These are phyloP conservation scores for Kodamaea kaohsiungensis DNA, from an alignment of 805 yeast genomes.

Conservation along the genomic window DNA sequence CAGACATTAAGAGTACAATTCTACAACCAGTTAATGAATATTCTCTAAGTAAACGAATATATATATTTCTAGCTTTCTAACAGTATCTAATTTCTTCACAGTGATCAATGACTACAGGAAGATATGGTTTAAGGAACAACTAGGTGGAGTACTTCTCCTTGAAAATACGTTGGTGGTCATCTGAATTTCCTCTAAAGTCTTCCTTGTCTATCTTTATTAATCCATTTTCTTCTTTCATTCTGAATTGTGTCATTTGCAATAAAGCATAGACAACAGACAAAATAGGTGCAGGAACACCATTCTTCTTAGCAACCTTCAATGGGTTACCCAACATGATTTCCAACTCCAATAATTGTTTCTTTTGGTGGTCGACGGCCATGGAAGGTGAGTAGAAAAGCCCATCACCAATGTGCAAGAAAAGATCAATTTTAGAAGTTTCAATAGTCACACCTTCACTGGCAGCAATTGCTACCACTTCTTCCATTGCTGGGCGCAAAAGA, in stretches of 20 bases:
- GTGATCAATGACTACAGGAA: too few species aligned
- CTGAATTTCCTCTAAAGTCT: constrained; percentile 20
- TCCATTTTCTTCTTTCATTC: constrained; percentile 59
- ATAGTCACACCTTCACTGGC: constrained; percentile 63
- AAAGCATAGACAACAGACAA: constrained; percentile 59
- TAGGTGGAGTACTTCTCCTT: constrained; percentile 9
- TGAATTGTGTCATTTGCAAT: constrained; percentile 60
- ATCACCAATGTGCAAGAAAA: constrained; percentile 52
- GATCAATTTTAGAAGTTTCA: constrained; percentile 48
- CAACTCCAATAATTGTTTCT: constrained; percentile 39
- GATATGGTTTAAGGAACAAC: not conserved
- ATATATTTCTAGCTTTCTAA: too few species aligned
- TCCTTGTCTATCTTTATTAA: constrained; percentile 26
- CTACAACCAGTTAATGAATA: too few species aligned
- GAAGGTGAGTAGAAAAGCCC: constrained; percentile 44
- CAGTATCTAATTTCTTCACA: too few species aligned
- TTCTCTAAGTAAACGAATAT: too few species aligned
- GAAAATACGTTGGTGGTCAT: constrained; percentile 21
- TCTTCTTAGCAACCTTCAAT: constrained; percentile 37
- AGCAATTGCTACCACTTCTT: constrained; percentile 65
- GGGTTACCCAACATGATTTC: constrained; percentile 45
- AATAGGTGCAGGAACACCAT: constrained; percentile 54
- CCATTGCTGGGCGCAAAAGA: constrained; percentile 58
- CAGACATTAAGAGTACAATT: too few species aligned
- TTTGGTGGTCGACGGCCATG: constrained; percentile 40